phyloP scores from a whole-genome alignment of 805 yeast genomes.

The Scheffersomyces coipomensis region DNA sequence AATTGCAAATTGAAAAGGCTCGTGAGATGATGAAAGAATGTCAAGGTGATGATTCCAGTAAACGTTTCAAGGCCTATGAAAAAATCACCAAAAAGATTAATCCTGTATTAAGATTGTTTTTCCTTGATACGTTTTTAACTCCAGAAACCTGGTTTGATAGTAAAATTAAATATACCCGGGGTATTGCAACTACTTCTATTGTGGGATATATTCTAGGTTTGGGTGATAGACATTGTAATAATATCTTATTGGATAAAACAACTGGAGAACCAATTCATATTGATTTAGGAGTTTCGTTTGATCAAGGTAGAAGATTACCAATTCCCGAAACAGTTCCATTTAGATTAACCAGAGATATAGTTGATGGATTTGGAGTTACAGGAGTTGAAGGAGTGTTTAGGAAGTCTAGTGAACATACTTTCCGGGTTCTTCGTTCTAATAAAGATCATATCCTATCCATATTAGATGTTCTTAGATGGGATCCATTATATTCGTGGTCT shows the following conservation, averaged over 20 bases:
- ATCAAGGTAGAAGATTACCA: slow-evolving; percentile 80
- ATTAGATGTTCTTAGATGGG: slow-evolving; percentile 83
- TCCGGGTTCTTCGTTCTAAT: slow-evolving; percentile 63
- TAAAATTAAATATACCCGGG: slow-evolving; percentile 64
- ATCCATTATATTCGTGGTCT: slow-evolving; percentile 91
- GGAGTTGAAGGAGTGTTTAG: slow-evolving; percentile 79
- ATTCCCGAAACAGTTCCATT: slow-evolving; percentile 95
- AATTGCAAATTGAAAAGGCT: slow-evolving; percentile 53
- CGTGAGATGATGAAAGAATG: slow-evolving; percentile 59
- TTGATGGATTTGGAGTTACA: slow-evolving; percentile 86
- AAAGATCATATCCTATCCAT: slow-evolving; percentile 73
- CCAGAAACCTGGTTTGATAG: slow-evolving; percentile 76
- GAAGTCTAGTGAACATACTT: slow-evolving; percentile 70
- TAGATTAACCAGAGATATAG: slow-evolving; percentile 82
- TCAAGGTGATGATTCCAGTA: slow-evolving; percentile 44
- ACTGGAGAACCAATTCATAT: slow-evolving; percentile 95
- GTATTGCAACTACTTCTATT: slow-evolving; percentile 81
- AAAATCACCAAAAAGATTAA: slow-evolving; percentile 48
- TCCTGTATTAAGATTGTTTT: slow-evolving; percentile 73
- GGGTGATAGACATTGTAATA: slow-evolving; percentile 94
- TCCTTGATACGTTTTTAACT: slow-evolving; percentile 61
- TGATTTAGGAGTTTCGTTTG: slow-evolving; percentile 95
- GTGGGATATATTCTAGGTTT: slow-evolving; percentile 87
- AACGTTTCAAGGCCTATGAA: slow-evolving; percentile 45
- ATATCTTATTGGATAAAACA: slow-evolving; percentile 74